These are phyloP conservation scores for Caloboletus inedulis DNA, from an alignment of 1,284 basidiomycete species.

Conservation along the genomic window DNA sequence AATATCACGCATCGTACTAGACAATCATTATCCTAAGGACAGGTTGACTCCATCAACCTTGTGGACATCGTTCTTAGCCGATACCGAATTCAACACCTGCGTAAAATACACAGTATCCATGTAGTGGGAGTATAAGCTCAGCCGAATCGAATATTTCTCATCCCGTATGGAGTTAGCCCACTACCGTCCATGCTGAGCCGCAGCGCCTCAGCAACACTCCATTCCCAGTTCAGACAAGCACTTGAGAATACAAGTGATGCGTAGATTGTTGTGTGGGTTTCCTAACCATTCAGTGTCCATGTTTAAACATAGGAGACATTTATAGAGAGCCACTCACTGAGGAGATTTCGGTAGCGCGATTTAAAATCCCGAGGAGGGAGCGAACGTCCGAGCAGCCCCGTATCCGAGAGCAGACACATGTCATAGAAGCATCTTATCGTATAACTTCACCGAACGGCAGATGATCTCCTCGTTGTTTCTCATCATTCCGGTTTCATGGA, in stretches of 20 bases:
- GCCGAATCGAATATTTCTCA: constrained; percentile 26
- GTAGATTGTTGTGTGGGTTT: constrained; percentile 70
- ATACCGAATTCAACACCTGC: neutral
- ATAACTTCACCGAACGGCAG: constrained; percentile 55
- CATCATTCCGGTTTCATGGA: constrained; percentile 63
- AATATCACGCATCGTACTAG: constrained; percentile 8
- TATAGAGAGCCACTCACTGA: constrained; percentile 45
- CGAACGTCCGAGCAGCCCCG: constrained; percentile 53
- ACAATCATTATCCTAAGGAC: neutral
- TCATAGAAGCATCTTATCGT: constrained; percentile 74
- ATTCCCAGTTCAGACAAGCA: constrained; percentile 67
- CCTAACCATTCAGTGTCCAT: constrained; percentile 34
- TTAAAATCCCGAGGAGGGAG: constrained; percentile 38
- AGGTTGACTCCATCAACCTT: neutral
- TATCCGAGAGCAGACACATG: constrained; percentile 56
- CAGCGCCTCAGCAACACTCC: constrained; percentile 52
- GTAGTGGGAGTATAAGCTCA: neutral
- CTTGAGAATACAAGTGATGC: constrained; percentile 76
- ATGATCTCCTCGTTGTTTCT: constrained; percentile 48
- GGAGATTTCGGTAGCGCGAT: constrained; percentile 60
- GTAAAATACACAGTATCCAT: neutral
- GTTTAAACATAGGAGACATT: neutral
- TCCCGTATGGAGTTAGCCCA: constrained; percentile 73
- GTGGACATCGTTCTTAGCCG: neutral
- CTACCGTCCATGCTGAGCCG: constrained; percentile 70